These are phyloP conservation scores for Sanghuangporus baumii DNA, from an alignment of 1,284 basidiomycete genomes.

Conservation along the genomic window DNA sequence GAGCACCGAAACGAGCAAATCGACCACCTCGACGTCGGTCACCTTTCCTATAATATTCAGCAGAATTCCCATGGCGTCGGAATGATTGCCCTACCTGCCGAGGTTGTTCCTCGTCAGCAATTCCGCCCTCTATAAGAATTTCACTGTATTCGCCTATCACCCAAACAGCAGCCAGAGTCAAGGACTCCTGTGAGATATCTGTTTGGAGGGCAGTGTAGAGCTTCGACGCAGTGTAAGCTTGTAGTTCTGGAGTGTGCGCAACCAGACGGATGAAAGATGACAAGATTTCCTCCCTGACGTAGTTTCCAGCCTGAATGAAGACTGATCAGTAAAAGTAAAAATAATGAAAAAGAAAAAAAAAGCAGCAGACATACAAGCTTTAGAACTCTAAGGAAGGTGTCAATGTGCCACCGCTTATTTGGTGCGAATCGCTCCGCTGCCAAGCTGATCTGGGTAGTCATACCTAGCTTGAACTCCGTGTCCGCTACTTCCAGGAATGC, in stretches of 20 bases:
- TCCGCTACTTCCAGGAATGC: conserved; percentile 98
- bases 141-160: conserved; percentile 97
- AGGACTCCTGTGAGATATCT: conserved; percentile 95
- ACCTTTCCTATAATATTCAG: conserved; percentile 38
- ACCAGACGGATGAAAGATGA: conserved; percentile 95
- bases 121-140: conserved; percentile 79
- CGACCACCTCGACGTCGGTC: conserved; percentile 78
- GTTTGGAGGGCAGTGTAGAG: conserved; percentile 83
- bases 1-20: conserved; percentile 82
- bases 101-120: conserved; percentile 85
- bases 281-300: conserved; percentile 94
- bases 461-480: conserved; percentile 96
- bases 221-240: conserved; percentile 93
- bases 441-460: conserved; percentile 96
- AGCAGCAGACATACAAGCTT: conserved; percentile 63
- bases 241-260: conserved; percentile 95
- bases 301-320: conserved; percentile 83
- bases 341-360: no score
- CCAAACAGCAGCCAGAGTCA: conserved; percentile 94
- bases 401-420: conserved; percentile 99
- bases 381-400: conserved; percentile 90
- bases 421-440: conserved; percentile 97
- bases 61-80: neutral
- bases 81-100: conserved; percentile 57
- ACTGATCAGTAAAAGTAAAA: neutral